These are phyloP conservation scores for Dalechampia spathulata DNA, from an alignment of 441 rosid genomes.

Conservation along the genomic window DNA sequence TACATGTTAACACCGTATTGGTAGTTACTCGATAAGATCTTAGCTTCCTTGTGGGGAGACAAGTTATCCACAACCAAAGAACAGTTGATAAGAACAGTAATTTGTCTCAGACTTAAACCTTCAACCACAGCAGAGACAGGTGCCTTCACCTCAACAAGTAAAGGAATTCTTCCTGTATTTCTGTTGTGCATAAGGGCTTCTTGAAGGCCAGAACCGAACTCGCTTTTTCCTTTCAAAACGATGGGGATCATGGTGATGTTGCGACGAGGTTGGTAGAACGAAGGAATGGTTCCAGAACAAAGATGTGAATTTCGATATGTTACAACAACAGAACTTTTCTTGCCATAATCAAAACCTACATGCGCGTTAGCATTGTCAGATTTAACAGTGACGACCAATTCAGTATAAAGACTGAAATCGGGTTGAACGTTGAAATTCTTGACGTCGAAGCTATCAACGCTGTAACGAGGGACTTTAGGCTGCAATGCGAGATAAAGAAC, in stretches of 20 bases:
- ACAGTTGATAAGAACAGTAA: conserved; percentile 28
- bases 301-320: conserved; percentile 20
- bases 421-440: conserved; percentile 23
- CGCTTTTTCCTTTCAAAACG: conserved; percentile 28
- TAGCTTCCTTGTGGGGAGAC: conserved; percentile 24
- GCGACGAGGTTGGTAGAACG: conserved; percentile 25
- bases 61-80: conserved; percentile 42
- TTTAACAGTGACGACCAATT: conserved; percentile 31
- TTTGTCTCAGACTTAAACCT: conserved; percentile 22
- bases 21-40: conserved; percentile 30
- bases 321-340: conserved; percentile 29
- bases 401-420: conserved; percentile 34
- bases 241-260: conserved; percentile 22
- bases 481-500: conserved; percentile 15
- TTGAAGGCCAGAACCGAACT: conserved; percentile 32
- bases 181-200: conserved; percentile 24
- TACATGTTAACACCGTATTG: conserved; percentile 16
- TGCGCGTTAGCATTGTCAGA: conserved; percentile 34
- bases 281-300: conserved; percentile 39
- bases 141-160: conserved; percentile 31
- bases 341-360: conserved; percentile 32
- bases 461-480: conserved; percentile 36
- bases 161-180: conserved; percentile 31
- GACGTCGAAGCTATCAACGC: conserved; percentile 23
- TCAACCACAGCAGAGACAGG: conserved; percentile 31